A percentile compares a stretch with the other conserved stretches of the same genome.
phyloP scores from a whole-genome alignment of 2,329 filamentous ascomycete genomes.

The Trichoderma sp. region DNA sequence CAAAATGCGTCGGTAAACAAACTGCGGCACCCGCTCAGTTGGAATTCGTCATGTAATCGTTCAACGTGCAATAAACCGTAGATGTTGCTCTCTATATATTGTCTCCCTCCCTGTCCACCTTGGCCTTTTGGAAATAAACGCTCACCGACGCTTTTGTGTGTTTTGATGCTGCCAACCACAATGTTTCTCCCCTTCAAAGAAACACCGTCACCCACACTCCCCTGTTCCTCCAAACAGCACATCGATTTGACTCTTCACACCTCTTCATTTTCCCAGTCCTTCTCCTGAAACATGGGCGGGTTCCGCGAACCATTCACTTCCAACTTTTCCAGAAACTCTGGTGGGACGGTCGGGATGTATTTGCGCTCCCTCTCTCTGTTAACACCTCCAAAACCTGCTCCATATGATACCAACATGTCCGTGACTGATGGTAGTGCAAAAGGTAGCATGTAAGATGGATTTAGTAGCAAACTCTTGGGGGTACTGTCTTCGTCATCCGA shows the following conservation, averaged over 20 bases:
- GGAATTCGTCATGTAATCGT: constrained; percentile 14
- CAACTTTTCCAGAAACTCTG: constrained; percentile 87
- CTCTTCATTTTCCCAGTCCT: constrained; percentile 69
- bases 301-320: constrained; percentile 61
- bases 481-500: constrained; percentile 61
- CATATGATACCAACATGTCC: constrained; percentile 95
- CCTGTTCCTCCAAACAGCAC: background rate
- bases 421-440: constrained; percentile 95
- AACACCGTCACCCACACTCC: no score
- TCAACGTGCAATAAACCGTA: constrained; percentile 19
- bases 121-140: background rate
- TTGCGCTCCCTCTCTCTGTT: constrained; percentile 91
- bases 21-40: background rate
- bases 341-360: constrained; percentile 93
- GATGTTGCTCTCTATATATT: constrained; percentile 18
- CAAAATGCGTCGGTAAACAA: background rate
- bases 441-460: constrained; percentile 88
- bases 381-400: constrained; percentile 88
- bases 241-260: constrained; percentile 36
- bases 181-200: background rate
- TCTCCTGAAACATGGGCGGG: constrained; percentile 60
- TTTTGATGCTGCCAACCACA: background rate
- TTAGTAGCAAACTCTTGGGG: constrained; percentile 75
- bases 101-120: background rate
- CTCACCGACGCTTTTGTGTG: background rate